These are phyloP conservation scores for Candida hungchunana DNA, from an alignment of 805 yeast genomes.

Conservation along the genomic window DNA sequence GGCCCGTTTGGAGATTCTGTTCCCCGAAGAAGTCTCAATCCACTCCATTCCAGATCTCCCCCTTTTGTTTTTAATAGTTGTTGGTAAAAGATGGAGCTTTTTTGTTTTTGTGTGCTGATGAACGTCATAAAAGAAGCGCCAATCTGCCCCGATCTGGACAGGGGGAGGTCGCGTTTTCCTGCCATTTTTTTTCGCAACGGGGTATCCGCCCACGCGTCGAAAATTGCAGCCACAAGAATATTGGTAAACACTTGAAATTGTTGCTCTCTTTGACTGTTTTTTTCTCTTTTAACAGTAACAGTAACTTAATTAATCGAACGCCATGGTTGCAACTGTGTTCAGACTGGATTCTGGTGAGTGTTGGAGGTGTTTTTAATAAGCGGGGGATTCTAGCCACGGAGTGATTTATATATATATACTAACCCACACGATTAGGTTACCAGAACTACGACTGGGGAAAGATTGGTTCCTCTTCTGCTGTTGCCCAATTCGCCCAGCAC, in stretches of 20 bases:
- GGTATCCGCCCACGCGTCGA: too few relatives aligned
- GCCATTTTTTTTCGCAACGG: too few relatives aligned
- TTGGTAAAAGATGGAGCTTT: too few relatives aligned
- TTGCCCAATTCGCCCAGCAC: constrained; percentile 77
- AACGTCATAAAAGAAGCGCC: too few relatives aligned
- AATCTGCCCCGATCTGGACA: too few relatives aligned
- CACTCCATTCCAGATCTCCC: constrained; percentile 22
- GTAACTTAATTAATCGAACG: background rate
- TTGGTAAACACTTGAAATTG: constrained; percentile 36
- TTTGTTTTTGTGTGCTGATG: too few relatives aligned
- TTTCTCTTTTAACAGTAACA: constrained; percentile 5
- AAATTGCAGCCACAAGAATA: too few relatives aligned
- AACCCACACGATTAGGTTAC: constrained; percentile 40
- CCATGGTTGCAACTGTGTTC: constrained; percentile 32
- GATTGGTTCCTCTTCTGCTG: constrained; percentile 78
- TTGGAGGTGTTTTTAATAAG: background rate
- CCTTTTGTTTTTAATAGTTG: too few relatives aligned
- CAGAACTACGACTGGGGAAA: constrained; percentile 91
- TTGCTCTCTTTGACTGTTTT: constrained; percentile 10
- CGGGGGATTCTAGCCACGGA: too few relatives aligned
- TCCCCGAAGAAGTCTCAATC: constrained; percentile 50
- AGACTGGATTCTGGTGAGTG: constrained; percentile 38
- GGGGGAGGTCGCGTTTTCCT: too few relatives aligned
- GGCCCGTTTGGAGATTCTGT: constrained; percentile 43
- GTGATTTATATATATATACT: background rate